phyloP scores from a whole-genome alignment of 345 rosid species.

The Hibiscus trionum region DNA sequence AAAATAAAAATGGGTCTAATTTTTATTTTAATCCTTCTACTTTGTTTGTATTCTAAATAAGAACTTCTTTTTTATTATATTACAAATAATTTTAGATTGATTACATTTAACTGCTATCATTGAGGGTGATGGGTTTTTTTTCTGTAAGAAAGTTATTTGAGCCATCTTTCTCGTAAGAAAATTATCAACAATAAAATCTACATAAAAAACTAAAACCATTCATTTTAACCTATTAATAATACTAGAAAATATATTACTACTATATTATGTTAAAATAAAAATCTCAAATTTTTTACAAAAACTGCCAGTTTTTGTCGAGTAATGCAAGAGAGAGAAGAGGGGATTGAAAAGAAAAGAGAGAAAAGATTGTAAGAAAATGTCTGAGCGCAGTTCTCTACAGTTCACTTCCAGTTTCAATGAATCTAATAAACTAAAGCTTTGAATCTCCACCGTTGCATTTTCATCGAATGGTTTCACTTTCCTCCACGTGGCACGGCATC shows the following conservation, averaged over 20 bases:
- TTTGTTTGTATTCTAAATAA: not conserved
- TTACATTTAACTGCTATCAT: too few relatives aligned
- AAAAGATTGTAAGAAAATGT: conserved; percentile 13
- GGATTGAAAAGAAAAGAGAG: not conserved
- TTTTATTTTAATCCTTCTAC: not conserved
- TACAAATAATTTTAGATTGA: too few relatives aligned
- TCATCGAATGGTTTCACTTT: conserved; percentile 6
- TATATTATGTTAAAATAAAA: too few relatives aligned
- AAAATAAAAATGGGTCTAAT: not conserved
- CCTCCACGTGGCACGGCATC: conserved; percentile 45
- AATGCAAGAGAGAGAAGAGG: conserved; percentile 9
- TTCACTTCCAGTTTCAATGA: conserved; percentile 61
- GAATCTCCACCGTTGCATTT: conserved; percentile 10
- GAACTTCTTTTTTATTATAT: too few relatives aligned
- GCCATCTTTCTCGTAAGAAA: too few relatives aligned
- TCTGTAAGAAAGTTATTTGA: too few relatives aligned
- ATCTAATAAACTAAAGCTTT: conserved; percentile 28
- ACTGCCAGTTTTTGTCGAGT: not conserved
- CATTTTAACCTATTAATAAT: too few relatives aligned
- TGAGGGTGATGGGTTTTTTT: too few relatives aligned
- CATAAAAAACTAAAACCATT: too few relatives aligned
- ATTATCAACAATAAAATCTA: too few relatives aligned
- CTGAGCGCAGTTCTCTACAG: conserved; percentile 59
- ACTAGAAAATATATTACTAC: too few relatives aligned
- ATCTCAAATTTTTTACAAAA: not conserved